Percentiles rank a stretch among this genome's conserved stretches.
Evolutionary conservation across 768 basidiomycete species (phyloP).

Genomic region (Russula abietina): DNA sequence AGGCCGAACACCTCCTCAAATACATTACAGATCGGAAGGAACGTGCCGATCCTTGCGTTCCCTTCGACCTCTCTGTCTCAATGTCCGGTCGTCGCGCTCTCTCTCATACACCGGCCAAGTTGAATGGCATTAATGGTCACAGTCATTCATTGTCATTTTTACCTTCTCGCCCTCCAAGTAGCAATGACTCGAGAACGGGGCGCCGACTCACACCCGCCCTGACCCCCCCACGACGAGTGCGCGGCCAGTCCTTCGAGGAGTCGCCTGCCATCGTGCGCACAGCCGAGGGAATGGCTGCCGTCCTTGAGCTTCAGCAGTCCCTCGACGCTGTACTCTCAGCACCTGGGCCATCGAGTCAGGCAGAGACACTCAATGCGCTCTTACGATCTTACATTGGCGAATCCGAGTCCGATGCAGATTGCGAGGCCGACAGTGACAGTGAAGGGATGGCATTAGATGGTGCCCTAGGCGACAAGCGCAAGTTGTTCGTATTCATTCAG

Average conservation of each 20-base stretch:
- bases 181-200: conserved; percentile 22
- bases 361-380: conserved; percentile 3
- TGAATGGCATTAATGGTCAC: conserved; percentile 41
- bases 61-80: conserved; percentile 35
- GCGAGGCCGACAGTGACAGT: conserved; percentile 30
- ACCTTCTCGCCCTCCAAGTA: conserved; percentile 29
- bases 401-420: conserved; percentile 26
- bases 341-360: conserved; percentile 9
- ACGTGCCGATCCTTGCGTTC: conserved; percentile 63
- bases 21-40: conserved; percentile 88
- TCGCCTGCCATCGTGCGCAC: conserved; percentile 65
- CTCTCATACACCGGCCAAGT: conserved; percentile 31
- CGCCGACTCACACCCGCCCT: conserved; percentile 19
- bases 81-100: conserved; percentile 26
- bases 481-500: conserved; percentile 36
- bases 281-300: conserved; percentile 64
- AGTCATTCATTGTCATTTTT: conserved; percentile 39
- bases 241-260: conserved; percentile 55
- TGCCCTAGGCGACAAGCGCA: conserved; percentile 57
- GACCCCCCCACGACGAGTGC: conserved; percentile 28
- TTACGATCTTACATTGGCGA: conserved; percentile 23
- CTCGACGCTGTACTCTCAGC: conserved; percentile 33
- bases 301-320: conserved; percentile 53
- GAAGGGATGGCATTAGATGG: conserved; percentile 30
- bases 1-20: conserved; percentile 79